Percentiles rank a stretch among this genome's conserved stretches.
phyloP scores from a whole-genome alignment of 495 filamentous ascomycete species.

The Aspergillus bertholletiae region DNA sequence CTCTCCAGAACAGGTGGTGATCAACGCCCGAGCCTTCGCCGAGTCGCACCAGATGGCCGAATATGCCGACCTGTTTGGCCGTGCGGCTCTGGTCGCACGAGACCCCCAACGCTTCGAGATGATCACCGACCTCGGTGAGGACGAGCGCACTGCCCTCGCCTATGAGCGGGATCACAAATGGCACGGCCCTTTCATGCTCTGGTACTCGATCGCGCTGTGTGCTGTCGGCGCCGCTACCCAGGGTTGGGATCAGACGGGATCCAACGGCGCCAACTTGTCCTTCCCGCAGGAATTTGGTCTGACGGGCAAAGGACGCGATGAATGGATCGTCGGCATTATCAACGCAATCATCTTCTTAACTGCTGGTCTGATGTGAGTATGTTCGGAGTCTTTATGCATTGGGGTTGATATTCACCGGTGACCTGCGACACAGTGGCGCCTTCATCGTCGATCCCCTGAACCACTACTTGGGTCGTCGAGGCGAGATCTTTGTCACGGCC shows the following conservation, averaged over 20 bases:
- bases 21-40: slow-evolving; percentile 37
- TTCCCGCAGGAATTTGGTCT: slow-evolving; percentile 56
- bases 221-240: slow-evolving; percentile 35
- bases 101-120: slow-evolving; percentile 15
- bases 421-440: slow-evolving; percentile 41
- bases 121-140: slow-evolving; percentile 17
- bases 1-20: slow-evolving; percentile 26
- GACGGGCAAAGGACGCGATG: slow-evolving; percentile 34
- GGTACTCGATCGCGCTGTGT: slow-evolving; percentile 32
- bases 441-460: slow-evolving; percentile 52
- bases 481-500: slow-evolving; percentile 55
- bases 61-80: slow-evolving; percentile 38
- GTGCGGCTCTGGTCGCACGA: slow-evolving; percentile 36
- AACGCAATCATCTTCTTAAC: slow-evolving; percentile 44
- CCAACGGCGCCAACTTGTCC: slow-evolving; percentile 62
- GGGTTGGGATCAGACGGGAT: slow-evolving; percentile 66
- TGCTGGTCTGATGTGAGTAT: slow-evolving; percentile 33
- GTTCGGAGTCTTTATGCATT: background rate
- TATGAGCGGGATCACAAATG: slow-evolving; percentile 35
- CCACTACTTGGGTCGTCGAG: slow-evolving; percentile 50
- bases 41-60: slow-evolving; percentile 36
- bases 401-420: background rate
- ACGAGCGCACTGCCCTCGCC: slow-evolving; percentile 18
- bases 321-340: slow-evolving; percentile 58
- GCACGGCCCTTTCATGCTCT: slow-evolving; percentile 30